Base-by-base conservation (phyloP, 2,329 filamentous ascomycete genomes). In the Diaporthe vaccinii region DNA sequence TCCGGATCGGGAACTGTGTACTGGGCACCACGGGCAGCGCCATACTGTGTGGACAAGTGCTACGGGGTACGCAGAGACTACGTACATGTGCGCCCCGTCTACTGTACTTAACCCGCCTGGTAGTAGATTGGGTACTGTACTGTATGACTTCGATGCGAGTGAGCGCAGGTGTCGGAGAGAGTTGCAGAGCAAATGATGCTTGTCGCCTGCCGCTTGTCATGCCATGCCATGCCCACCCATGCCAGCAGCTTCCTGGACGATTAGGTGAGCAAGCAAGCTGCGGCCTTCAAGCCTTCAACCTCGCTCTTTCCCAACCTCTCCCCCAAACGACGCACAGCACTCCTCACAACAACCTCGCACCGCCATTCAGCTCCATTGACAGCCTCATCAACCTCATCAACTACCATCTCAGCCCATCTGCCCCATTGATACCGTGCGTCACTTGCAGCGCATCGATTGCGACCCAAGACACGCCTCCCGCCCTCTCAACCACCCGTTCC, bases 361-460 rank as follows among this genome's bases (percentile, higher is more conserved):
- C 44, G 44, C 41, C 57, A 74, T 53, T 44, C 44, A 49, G 58
- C 34, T 20, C 51, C 73, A 73, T 65, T 55, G n/a, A 58, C 31
- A 8, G 49, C 49, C 7, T 69, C 46, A 69, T 41, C 65, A 55
- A 22, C 65, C 57, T 57, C 41, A 25, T 51, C 61, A 49, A 31
- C 44, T n/a, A 22, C 36, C 51, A 72, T 28, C 25, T 46, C 51
- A 25, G 7, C 41, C 34, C 22, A 65, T 34, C 68, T 68, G 49
- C 31, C 39, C 61, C 46, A 49, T 74, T 62, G 62, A 51, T 28
- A 25, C 28, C 62, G 36, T 49, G 28, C 46, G 41, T 22, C 20
- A 8, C 62, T 28, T 34, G 25, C 71, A 70, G 74, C 74, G 71
- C 73, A 76, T 58, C 55, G 53, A 31, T 72, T 61, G 73, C 59